A percentile compares a stretch with the other conserved stretches of the same genome.
phyloP scores from a whole-genome alignment of 768 basidiomycete genomes.

The Mycena filopes region DNA sequence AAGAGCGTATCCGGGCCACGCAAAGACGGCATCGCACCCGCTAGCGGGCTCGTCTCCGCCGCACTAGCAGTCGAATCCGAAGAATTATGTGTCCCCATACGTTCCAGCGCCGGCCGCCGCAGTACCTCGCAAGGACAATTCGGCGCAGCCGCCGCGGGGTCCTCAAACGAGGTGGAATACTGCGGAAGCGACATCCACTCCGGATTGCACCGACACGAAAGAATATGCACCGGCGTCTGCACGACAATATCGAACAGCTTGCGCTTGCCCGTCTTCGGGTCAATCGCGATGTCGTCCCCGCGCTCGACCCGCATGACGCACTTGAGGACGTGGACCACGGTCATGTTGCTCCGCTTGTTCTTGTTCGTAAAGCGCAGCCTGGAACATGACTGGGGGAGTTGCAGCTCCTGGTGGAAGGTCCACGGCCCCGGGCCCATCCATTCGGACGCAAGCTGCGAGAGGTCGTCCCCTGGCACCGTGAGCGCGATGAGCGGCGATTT shows the following conservation, averaged over 20 bases:
- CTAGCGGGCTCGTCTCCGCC: slow-evolving; percentile 49
- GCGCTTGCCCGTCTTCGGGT: slow-evolving; percentile 73
- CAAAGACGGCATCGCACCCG: slow-evolving; percentile 44
- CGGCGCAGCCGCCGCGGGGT: slow-evolving; percentile 44
- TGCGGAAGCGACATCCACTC: slow-evolving; percentile 84
- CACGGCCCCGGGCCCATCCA: slow-evolving; percentile 89
- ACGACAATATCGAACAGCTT: slow-evolving; percentile 91
- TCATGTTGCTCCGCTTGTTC: slow-evolving; percentile 79
- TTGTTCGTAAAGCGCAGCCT: slow-evolving; percentile 82
- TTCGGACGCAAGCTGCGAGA: slow-evolving; percentile 65
- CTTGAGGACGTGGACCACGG: slow-evolving; percentile 82
- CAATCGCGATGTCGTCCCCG: slow-evolving; percentile 73
- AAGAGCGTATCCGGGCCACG: slow-evolving; percentile 48
- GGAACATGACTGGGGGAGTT: slow-evolving; percentile 72
- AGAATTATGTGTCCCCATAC: slow-evolving; percentile 45
- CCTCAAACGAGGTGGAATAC: slow-evolving; percentile 66
- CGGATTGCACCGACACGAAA: slow-evolving; percentile 90
- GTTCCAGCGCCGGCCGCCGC: slow-evolving; percentile 42
- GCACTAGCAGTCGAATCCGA: slow-evolving; percentile 48
- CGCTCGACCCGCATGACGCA: slow-evolving; percentile 85
- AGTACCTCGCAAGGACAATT: slow-evolving; percentile 57
- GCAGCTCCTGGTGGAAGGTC: slow-evolving; percentile 76
- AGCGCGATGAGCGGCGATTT: slow-evolving; percentile 74
- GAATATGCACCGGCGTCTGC: slow-evolving; percentile 85
- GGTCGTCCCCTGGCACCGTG: slow-evolving; percentile 58